Base-by-base conservation (phyloP, 352 stramenopile genomes). In the Phytophthora chlamydospora region DNA sequence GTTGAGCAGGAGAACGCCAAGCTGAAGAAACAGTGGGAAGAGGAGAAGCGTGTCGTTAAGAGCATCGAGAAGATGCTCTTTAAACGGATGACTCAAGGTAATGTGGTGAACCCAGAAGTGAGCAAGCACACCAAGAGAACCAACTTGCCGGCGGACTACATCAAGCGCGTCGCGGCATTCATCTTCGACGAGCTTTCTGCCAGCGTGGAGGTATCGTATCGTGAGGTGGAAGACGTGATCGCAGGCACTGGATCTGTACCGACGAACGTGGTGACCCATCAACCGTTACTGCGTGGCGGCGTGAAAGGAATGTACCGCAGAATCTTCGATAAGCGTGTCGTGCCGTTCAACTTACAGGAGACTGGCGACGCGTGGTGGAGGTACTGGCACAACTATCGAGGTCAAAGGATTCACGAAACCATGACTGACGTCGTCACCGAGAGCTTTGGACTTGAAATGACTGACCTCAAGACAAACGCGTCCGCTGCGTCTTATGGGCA, bases 401-500 rank as follows among this genome's bases (percentile, higher is more conserved):
- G 62, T 3, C 49, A 61, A 7, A 31, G 61, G n/a, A 47, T 63
- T 5, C 45, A 61, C 29, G 55, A 59, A 11, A 34, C 34, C 13
- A 75, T 68, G 3, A 54, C 76, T 29, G 69, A 90, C 46, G 78
- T 77, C 19, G 68, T 87, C 14, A 56, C 80, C 4, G 78, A 90
- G 54, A 73, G 75, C 45, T 82, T 78, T 59, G 73, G 78, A 12
- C 21, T 88, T 14, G 78, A 88, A 55, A 64, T 86, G 54, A 54
- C 66, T 8, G 74, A 66, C 9, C 46, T 61, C 40, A 76, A 43
- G 62, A 83, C 77, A 46, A 75, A 70, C 45, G 83, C 65, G 14
- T 66, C 65, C 14, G 74, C 68, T 27, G 60, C 72, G 34, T 85
- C 84, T 43, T 71, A 76, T n/a, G 68, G 78, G 5, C 70, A 85